Percentiles rank a stretch among this genome's conserved stretches.
These are phyloP conservation scores for Chaetomiaceae sp. DNA, from an alignment of 2,329 filamentous ascomycete genomes.

Conservation along the genomic window DNA sequence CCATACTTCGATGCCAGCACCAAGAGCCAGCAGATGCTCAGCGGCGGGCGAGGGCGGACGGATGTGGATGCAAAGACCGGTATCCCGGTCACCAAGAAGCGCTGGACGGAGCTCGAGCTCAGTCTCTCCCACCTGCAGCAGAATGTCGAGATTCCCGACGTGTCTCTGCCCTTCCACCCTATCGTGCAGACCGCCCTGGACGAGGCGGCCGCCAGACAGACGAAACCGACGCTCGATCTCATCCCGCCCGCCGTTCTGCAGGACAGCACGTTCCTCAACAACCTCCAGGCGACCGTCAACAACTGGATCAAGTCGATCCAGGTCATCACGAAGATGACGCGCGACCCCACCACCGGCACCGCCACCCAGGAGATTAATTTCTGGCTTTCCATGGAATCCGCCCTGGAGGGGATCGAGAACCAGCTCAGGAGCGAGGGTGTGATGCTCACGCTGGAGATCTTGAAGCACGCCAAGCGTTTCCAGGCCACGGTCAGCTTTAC, in stretches of 20 bases:
- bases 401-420: conserved; percentile 83
- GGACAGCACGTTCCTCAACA: conserved; percentile 90
- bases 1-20: conserved; percentile 98
- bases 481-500: conserved; percentile 96
- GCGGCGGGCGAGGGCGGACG: conserved; percentile 64
- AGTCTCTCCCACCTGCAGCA: conserved; percentile 89
- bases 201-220: conserved; percentile 62
- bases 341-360: conserved; percentile 70
- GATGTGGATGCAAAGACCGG: conserved; percentile 91
- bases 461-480: conserved; percentile 96
- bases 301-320: conserved; percentile 99
- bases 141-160: conserved; percentile 94
- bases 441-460: conserved; percentile 82
- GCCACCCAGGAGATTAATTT: conserved; percentile 98
- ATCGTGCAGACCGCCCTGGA: conserved; percentile 82
- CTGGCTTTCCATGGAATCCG: conserved; percentile 95
- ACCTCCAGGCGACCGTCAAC: conserved; percentile 88
- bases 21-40: conserved; percentile 66
- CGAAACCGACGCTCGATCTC: conserved; percentile 70
- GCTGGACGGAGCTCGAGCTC: conserved; percentile 88
- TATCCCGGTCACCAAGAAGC: conserved; percentile 95
- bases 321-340: conserved; percentile 87
- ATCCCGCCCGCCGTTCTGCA: conserved; percentile 72
- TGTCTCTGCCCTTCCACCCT: conserved; percentile 81
- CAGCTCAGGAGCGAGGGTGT: conserved; percentile 89